phyloP scores from a whole-genome alignment of 2,329 filamentous ascomycete genomes.

The Xylaria polymorpha region DNA sequence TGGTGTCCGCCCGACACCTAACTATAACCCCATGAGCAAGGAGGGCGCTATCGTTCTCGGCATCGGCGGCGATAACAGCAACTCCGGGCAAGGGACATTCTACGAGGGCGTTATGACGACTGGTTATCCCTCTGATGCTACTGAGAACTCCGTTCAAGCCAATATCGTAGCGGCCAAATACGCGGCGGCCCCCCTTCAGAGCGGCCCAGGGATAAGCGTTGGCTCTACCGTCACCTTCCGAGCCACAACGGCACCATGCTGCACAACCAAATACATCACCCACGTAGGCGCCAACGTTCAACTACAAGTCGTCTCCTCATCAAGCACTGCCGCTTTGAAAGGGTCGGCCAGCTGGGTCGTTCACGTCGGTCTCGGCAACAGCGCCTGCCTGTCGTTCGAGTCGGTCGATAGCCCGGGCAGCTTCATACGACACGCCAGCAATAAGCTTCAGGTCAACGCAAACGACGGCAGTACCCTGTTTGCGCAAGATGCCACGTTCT shows the following conservation, averaged over 20 bases:
- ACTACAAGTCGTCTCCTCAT: conserved; percentile 7
- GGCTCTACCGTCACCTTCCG: conserved; percentile 5
- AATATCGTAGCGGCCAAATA: conserved; percentile 71
- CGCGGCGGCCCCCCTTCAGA: conserved; percentile 2
- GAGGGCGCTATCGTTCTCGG: conserved; percentile 74
- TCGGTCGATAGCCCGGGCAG: conserved; percentile 7
- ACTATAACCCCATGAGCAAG: conserved; percentile 72
- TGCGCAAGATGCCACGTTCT: conserved; percentile 7
- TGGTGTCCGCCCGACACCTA: conserved; percentile 62
- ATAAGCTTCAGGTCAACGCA: background rate
- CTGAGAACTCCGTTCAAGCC: conserved; percentile 67
- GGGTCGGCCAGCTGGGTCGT: background rate
- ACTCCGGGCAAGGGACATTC: conserved; percentile 69
- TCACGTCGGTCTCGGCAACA: conserved; percentile 8
- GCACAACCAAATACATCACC: conserved; percentile 2
- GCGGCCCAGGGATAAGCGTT: background rate
- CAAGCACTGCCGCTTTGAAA: conserved; percentile 5
- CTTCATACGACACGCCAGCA: conserved; percentile 5
- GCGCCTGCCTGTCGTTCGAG: conserved; percentile 3
- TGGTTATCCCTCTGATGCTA: conserved; percentile 69
- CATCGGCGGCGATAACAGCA: conserved; percentile 74
- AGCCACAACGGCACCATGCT: conserved; percentile 4
- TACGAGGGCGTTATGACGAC: conserved; percentile 73
- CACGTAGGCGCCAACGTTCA: background rate
- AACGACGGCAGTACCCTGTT: background rate